Base-by-base conservation (phyloP, 2,329 filamentous ascomycete species). In the Aspergillus unguis region DNA sequence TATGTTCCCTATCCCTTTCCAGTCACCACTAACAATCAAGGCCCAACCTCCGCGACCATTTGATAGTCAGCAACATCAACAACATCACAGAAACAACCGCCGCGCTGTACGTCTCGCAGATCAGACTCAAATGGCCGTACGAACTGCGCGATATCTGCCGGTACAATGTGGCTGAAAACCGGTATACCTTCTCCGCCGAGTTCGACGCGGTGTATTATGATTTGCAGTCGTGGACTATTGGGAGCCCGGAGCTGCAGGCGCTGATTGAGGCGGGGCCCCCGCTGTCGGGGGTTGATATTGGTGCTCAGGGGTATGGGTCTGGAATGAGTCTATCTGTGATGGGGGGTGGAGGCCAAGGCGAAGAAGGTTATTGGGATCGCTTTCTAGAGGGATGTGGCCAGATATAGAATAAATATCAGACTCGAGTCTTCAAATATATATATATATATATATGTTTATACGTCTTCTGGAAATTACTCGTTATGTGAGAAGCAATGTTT, bases 61-160 rank as follows among this genome's bases (percentile, higher is more conserved):
- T 54, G 7, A 54, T 54, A 11, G 29, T 54, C 37, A 44, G 48
- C 4, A 38, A 38, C 1, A 49, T 44, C 8, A 47, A 43, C 10
- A 28, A 44, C 32, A 50, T 54, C 6, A 35, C 52, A 2, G 52
- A 54, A 35, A 35, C 37, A 31, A 42, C 42, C 8, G 36, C 52
- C 6, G 44, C 43, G 2, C 52, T 51, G 8, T 54, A 48, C 45
- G 52, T 50, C 31, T 50, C 52, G 3, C 48, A 51, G n/a, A 51
- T 54, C 17, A 42, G 32, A n/a, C 26, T 54, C 4, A 44, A 44
- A 17, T 54, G 52, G 52, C 43, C 52, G 3, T 54, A 54, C 44
- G 46, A 54, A 23, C 44, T 54, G 9, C 52, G 52, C n/a, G 52
- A 54, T 33, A 41, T 50, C 6, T 54, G 52, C 48, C 47, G 48